phyloP scores from a whole-genome alignment of 2,329 filamentous ascomycete species.

The Fusarium heterosporum region DNA sequence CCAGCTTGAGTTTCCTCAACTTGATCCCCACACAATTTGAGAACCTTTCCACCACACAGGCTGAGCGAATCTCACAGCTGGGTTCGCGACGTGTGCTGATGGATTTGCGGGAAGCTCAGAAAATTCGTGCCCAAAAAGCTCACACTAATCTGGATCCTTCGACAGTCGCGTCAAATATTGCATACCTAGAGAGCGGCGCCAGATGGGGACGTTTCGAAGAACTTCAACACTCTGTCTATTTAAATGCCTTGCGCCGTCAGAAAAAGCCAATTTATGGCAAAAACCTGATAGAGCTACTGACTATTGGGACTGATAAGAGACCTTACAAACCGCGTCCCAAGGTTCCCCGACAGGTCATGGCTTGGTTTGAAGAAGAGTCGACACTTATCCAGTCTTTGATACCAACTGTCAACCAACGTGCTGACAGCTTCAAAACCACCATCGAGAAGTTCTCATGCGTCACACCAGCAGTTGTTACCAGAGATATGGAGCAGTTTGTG shows the following conservation, averaged over 20 bases:
- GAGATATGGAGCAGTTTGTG: conserved; percentile 76
- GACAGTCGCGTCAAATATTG: conserved; percentile 75
- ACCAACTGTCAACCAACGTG: conserved; percentile 78
- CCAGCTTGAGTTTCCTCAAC: conserved; percentile 83
- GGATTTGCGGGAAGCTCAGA: conserved; percentile 78
- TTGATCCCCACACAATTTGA: conserved; percentile 80
- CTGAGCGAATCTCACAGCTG: conserved; percentile 70
- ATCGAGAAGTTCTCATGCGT: conserved; percentile 93
- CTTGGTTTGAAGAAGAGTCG: conserved; percentile 81
- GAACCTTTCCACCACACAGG: conserved; percentile 65
- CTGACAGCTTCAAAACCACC: conserved; percentile 76
- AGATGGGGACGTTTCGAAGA: conserved; percentile 80
- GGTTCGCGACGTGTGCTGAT: conserved; percentile 77
- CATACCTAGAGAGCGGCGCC: conserved; percentile 77
- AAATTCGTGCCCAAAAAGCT: conserved; percentile 67
- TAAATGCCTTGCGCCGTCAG: conserved; percentile 84
- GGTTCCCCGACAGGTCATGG: conserved; percentile 71
- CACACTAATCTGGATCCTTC: conserved; percentile 70
- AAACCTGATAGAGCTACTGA: conserved; percentile 79
- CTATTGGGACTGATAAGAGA: conserved; percentile 69
- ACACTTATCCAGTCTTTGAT: conserved; percentile 73
- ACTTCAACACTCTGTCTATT: conserved; percentile 81
- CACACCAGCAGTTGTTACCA: conserved; percentile 87
- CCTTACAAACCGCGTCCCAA: conserved; percentile 71
- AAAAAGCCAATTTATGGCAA: conserved; percentile 85